Evolutionary conservation across 352 stramenopile species (phyloP).

Genomic region (Synura sp.): DNA sequence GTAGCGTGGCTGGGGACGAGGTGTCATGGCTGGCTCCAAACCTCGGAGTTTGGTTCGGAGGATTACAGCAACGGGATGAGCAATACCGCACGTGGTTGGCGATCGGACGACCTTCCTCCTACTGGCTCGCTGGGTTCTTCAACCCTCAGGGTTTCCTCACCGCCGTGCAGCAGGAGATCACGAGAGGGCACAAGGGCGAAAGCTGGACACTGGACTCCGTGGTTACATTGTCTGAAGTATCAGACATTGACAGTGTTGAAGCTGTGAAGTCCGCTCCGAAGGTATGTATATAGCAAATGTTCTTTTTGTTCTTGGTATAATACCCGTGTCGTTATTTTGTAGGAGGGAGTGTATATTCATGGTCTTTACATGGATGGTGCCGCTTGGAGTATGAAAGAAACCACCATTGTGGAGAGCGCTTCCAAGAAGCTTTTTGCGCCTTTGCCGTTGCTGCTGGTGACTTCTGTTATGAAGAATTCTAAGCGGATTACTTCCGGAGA

Average conservation of each 20-base stretch:
- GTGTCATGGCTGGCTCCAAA: constrained; percentile 86
- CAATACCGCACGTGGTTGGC: constrained; percentile 79
- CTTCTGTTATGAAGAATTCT: constrained; percentile 60
- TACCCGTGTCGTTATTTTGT: neutral
- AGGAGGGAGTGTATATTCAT: constrained; percentile 83
- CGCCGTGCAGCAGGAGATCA: constrained; percentile 90
- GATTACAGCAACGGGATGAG: constrained; percentile 76
- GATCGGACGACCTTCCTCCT: constrained; percentile 67
- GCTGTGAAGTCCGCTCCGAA: constrained; percentile 57
- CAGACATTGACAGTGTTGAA: constrained; percentile 67
- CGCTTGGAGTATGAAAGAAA: constrained; percentile 64
- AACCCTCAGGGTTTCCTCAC: constrained; percentile 91
- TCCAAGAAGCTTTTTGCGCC: constrained; percentile 84
- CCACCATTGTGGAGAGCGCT: constrained; percentile 65
- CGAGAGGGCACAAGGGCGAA: constrained; percentile 82
- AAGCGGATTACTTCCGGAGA: constrained; percentile 74
- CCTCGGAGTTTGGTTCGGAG: constrained; percentile 84
- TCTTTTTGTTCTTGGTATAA: neutral
- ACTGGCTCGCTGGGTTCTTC: constrained; percentile 90
- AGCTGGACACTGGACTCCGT: constrained; percentile 88
- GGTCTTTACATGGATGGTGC: constrained; percentile 85
- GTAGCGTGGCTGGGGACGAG: constrained; percentile 72
- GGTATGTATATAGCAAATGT: too few species aligned
- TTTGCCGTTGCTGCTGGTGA: constrained; percentile 79
- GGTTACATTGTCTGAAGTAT: constrained; percentile 83